Percentiles rank a stretch among this genome's conserved stretches.
phyloP scores from a whole-genome alignment of 2,329 filamentous ascomycete species.

The Colletotrichum sp. region DNA sequence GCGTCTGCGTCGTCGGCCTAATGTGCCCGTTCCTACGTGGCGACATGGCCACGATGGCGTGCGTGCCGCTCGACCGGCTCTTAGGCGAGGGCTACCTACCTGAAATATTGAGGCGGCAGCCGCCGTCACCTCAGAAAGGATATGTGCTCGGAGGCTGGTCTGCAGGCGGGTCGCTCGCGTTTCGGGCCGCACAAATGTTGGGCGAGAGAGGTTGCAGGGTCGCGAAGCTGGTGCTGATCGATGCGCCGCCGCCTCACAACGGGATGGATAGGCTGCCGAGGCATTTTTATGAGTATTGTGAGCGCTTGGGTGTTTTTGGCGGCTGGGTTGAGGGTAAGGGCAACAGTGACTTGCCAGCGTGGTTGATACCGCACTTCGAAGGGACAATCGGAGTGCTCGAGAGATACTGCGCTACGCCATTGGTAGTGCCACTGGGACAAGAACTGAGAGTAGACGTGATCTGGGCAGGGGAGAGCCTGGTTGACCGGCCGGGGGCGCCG shows the following conservation, averaged over 20 bases:
- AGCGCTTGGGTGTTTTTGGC: not conserved
- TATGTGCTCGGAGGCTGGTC: not conserved
- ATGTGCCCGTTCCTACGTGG: not conserved
- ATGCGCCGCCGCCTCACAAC: not conserved
- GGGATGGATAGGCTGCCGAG: not conserved
- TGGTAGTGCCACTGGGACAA: not conserved
- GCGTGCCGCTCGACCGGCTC: not conserved
- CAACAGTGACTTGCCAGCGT: not conserved
- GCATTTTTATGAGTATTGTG: not conserved
- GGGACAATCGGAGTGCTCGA: not conserved
- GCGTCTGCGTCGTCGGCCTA: not conserved
- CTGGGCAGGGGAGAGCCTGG: not conserved
- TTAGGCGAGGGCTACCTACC: not conserved
- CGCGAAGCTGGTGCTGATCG: not conserved
- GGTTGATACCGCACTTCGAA: not conserved
- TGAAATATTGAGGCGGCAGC: not conserved
- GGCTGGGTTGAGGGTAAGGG: not conserved
- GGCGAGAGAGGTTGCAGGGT: not conserved
- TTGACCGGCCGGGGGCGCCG: not conserved
- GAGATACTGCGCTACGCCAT: not conserved
- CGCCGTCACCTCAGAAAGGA: not conserved
- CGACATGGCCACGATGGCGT: not conserved
- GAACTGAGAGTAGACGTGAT: not conserved
- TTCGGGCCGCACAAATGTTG: not conserved
- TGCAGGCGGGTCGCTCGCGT: not conserved